Evolutionary conservation across 352 stramenopile genomes (phyloP), one percentile per base, ranked within the genome.

Genomic region (Thalassiosira allenii): DNA sequence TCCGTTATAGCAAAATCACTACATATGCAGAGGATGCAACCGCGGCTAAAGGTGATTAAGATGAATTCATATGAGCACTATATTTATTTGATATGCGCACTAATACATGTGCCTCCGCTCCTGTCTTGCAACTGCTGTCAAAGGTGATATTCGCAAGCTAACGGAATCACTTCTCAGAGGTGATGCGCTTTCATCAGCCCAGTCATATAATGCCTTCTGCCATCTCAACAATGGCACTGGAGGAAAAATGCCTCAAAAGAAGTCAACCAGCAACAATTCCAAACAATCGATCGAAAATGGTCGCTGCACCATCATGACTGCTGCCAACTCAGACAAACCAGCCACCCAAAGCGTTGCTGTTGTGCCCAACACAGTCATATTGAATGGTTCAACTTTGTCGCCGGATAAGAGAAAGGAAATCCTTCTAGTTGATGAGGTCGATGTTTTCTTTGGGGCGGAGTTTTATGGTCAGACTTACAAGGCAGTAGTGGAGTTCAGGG

Each of bases 391-490:
- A 8, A 47, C 8, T 47, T 47, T 17, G 37, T 9, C 37, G 8
- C 9, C 37, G 17, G 9, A 17, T 47, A 17, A 47, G 37, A 77
- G 23, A 33, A 58, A 81, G 66, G 86, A 91, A 84, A 86, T 93
- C 41, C 66, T 93, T 37, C 69, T 93, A 25, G 82, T 93, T 32
- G 88, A 93, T 72, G 88, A 93, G 77, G 88, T 93, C 51, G 88
- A 93, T 79, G 86, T 92, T 2, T 93, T 93, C 41, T 93, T 93
- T 75, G 78, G 84, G 3, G 44, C 79, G 9, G 86, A 92, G 12
- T 93, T 92, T 67, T 92, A 92, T 68, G 88, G 82, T 5, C 69
- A 78, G 62, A 84, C 73, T 12, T 90, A 91, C 67, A 84, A 91
- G 63, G 76, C 84, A 61, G 72, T 89, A 32, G 64, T 78, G 41